These are phyloP conservation scores for Tetrahymena elliotti DNA, from an alignment of 73 alveolate species.

Conservation along the genomic window DNA sequence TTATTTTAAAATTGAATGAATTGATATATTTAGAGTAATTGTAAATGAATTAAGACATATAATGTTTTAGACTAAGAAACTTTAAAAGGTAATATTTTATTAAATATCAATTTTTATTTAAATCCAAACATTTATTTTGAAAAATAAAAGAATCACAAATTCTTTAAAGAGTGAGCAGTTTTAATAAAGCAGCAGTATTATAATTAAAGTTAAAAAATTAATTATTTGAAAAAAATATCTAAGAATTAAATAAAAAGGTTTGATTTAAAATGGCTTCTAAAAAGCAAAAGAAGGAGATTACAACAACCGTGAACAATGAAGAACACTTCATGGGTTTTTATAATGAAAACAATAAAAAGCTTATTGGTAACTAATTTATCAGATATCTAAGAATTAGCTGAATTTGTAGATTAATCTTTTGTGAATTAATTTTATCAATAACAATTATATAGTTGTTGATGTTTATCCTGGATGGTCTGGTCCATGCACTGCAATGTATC, in stretches of 20 bases:
- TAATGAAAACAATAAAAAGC: neutral
- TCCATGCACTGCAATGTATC: slow-evolving; percentile 38
- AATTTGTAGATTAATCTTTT: neutral
- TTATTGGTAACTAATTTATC: neutral
- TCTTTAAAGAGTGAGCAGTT: neutral
- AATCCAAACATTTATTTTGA: neutral
- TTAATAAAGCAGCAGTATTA: neutral
- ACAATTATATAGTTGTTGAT: neutral
- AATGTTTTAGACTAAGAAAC: no score
- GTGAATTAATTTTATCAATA: neutral
- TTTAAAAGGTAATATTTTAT: no score
- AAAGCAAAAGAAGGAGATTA: neutral
- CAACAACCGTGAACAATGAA: neutral
- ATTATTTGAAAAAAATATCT: neutral
- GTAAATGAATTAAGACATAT: no score
- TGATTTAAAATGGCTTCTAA: neutral
- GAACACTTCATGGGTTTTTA: neutral
- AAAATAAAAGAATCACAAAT: neutral
- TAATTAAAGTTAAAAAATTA: neutral
- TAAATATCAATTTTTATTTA: neutral
- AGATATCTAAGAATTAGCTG: neutral
- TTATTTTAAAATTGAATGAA: no score
- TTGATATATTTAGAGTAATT: no score
- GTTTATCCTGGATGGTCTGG: slow-evolving; percentile 48
- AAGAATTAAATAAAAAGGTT: neutral